A percentile compares a stretch with the other conserved stretches of the same genome.
Evolutionary conservation across 305 asterid genomes (phyloP).

Genomic region (Stenogyne calaminthoides): DNA sequence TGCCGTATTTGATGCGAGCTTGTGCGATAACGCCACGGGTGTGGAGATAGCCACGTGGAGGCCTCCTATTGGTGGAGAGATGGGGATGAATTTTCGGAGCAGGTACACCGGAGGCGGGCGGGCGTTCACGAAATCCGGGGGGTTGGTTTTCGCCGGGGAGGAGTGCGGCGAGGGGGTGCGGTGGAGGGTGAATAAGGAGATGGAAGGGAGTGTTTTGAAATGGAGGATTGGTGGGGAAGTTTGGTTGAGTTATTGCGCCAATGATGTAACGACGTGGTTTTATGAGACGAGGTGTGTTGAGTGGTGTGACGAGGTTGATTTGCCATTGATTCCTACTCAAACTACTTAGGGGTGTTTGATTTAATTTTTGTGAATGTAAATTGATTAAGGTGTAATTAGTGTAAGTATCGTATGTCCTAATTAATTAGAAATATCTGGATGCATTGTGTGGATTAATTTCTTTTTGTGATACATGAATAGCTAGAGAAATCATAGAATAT

Average conservation of each 20-base stretch:
- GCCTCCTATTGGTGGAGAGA: slow-evolving; percentile 44
- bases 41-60: slow-evolving; percentile 68
- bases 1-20: slow-evolving; percentile 55
- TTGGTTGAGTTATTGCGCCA: slow-evolving; percentile 81
- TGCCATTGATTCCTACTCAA: slow-evolving; percentile 60
- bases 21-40: slow-evolving; percentile 66
- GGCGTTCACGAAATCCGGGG: slow-evolving; percentile 68
- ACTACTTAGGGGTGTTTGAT: not conserved
- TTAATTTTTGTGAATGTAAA: no score
- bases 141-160: slow-evolving; percentile 65
- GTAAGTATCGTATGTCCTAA: no score
- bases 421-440: no score
- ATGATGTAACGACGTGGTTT: slow-evolving; percentile 43
- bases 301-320: slow-evolving; percentile 91
- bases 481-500: not conserved
- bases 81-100: slow-evolving; percentile 33
- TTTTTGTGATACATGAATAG: not conserved
- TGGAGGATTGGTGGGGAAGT: slow-evolving; percentile 85
- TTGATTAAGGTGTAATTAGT: no score
- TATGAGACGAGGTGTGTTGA: slow-evolving; percentile 70
- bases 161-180: slow-evolving; percentile 56
- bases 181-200: slow-evolving; percentile 77
- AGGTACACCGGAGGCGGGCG: slow-evolving; percentile 58
- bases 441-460: not conserved
- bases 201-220: slow-evolving; percentile 88